A percentile compares a stretch with the other conserved stretches of the same genome.
Conservation (phyloP, 1,284 basidiomycete species). For the Leccinum solheimii region DNA sequence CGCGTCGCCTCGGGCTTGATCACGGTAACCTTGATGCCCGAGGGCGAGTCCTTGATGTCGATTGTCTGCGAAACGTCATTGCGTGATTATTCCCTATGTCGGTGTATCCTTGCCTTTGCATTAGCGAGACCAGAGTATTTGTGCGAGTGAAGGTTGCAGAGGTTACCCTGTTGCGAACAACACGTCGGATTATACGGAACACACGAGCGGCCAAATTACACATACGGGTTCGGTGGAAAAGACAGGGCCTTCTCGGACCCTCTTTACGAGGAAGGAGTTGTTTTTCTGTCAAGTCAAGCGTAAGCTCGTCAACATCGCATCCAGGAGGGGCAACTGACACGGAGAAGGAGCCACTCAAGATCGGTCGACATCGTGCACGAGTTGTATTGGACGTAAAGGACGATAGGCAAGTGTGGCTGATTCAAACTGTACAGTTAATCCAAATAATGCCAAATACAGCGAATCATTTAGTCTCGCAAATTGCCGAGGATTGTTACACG, state of each 20-base stretch:
- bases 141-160: conserved; percentile 82
- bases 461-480: not conserved
- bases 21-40: conserved; percentile 67
- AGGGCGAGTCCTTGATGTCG: conserved; percentile 59
- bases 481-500: not conserved
- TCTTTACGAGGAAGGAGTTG: conserved; percentile 86
- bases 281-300: conserved; percentile 52
- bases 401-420: conserved; percentile 35
- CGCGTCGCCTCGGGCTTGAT: conserved; percentile 69
- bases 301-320: not conserved
- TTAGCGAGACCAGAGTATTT: conserved; percentile 90
- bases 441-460: conserved; percentile 29
- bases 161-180: conserved; percentile 64
- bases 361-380: conserved; percentile 70
- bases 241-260: conserved; percentile 64
- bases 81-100: not conserved
- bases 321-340: conserved; percentile 48
- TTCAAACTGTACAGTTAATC: conserved; percentile 31
- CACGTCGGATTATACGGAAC: not conserved
- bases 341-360: conserved; percentile 89
- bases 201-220: conserved; percentile 19
- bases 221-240: conserved; percentile 85
- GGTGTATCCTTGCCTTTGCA: conserved; percentile 57
- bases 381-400: conserved; percentile 30
- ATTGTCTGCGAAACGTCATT: conserved; percentile 51